These are phyloP conservation scores for Emergomyces pasteurianus DNA, from an alignment of 2,329 filamentous ascomycete genomes.

Conservation along the genomic window DNA sequence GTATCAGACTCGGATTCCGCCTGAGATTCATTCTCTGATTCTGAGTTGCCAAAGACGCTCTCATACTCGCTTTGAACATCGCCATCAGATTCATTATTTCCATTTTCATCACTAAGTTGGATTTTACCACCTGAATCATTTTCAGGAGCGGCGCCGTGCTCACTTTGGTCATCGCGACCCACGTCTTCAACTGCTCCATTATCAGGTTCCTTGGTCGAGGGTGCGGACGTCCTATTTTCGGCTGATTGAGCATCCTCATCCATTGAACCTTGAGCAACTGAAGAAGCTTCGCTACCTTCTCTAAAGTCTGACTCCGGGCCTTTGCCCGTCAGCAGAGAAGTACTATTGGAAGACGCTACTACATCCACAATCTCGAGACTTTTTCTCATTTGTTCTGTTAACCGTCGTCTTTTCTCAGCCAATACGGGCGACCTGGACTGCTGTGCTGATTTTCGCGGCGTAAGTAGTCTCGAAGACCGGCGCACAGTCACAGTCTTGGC, in stretches of 20 bases:
- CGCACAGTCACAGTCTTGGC: background rate
- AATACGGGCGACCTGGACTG: background rate
- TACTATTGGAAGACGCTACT: background rate
- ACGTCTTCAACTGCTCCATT: too few relatives aligned
- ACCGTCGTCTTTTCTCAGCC: background rate
- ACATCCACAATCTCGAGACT: background rate
- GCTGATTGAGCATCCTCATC: background rate
- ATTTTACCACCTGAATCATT: background rate
- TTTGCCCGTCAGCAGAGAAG: background rate
- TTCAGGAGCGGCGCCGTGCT: background rate
- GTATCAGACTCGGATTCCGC: background rate
- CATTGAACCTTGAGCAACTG: background rate
- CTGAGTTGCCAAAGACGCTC: background rate
- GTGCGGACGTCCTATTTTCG: background rate
- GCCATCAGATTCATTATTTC: background rate
- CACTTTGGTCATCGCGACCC: background rate
- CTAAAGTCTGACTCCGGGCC: background rate
- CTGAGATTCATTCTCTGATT: background rate
- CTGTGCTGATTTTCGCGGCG: background rate
- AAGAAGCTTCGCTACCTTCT: background rate
- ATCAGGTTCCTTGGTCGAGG: background rate
- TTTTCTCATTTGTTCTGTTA: background rate
- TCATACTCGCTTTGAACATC: background rate
- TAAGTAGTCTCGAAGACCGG: background rate
- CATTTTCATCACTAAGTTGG: background rate